phyloP scores from a whole-genome alignment of 2,329 filamentous ascomycete species.

The Penicillium aurantiogriseum region DNA sequence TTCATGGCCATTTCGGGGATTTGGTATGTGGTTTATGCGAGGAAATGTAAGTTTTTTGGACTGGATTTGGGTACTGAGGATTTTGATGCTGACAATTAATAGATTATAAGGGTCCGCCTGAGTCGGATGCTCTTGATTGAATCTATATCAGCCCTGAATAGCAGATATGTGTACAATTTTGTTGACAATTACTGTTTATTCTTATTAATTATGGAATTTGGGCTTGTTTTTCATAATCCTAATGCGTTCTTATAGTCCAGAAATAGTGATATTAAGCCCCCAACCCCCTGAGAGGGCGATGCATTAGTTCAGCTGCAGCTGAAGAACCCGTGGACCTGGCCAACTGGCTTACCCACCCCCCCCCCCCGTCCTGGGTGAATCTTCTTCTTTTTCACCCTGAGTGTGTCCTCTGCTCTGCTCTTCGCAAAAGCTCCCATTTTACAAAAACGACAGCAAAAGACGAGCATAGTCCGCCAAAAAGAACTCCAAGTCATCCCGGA shows the following conservation, averaged over 20 bases:
- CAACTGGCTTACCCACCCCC: no score
- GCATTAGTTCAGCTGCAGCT: neutral
- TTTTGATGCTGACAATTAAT: neutral
- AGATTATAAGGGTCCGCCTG: conserved; percentile 38
- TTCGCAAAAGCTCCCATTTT: no score
- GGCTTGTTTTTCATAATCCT: neutral
- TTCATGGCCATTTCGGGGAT: conserved; percentile 52
- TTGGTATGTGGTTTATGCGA: conserved; percentile 54
- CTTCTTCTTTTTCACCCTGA: no score
- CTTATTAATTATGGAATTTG: neutral
- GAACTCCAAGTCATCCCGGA: no score
- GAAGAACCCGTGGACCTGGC: neutral
- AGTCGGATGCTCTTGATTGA: conserved; percentile 24
- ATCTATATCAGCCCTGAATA: no score
- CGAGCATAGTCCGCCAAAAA: no score
- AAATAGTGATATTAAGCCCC: neutral
- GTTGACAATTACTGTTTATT: neutral
- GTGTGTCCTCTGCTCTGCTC: no score
- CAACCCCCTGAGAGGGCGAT: neutral
- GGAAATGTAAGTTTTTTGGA: conserved; percentile 44
- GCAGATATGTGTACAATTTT: neutral
- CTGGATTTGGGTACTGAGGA: neutral
- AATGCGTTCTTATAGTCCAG: neutral
- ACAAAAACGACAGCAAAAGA: no score
- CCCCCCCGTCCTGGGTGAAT: no score